Base-by-base conservation (phyloP, 306 rosid species). In the Prinsepia uniflora region DNA sequence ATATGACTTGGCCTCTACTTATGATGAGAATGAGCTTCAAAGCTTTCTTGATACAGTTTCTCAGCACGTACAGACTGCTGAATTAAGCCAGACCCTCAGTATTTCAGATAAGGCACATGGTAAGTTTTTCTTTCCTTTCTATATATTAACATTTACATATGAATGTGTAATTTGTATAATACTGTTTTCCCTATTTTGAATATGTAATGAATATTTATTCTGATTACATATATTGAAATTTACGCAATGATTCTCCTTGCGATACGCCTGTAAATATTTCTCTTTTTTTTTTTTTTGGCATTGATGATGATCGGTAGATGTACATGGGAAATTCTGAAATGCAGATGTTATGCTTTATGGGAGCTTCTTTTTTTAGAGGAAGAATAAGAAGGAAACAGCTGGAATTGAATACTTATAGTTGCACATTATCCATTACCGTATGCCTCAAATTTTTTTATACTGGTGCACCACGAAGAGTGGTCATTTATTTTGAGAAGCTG, bases 1-100 rank as follows among this genome's bases (percentile, higher is more conserved):
- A 17, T 87, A 67, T 56, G 60, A 48, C 41, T 54, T 87, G 76
- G 67, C 74, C 39, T 78, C 83, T 45, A 65, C 19, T 30, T 86
- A 81, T 20, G 49, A 71, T 60, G 63, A 52, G 8, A 72, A 65
- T 39, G 89, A 84, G 70, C 67, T 87, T 19, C 54, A 54, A 2
- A 36, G 45, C 58, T 83, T 82, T 64, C 60, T 82, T 20, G 44
- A 64, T 57, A 59, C 62, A 15, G 62, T 82, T 78, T 59, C 81
- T 6, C 87, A 73, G 18, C 74, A 69, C 41, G 60, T 68, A 53
- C 86, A 78, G 18, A 72, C 70, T 43, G 55, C 80, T 60, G 77
- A 53, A 18, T 66, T 87, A 58, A 65, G 19, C 5, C 77, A 63
- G 49, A 63, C 59, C 54, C 81, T 84, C 60, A 78, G 82, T 43